phyloP scores from a whole-genome alignment of 2,329 filamentous ascomycete species.

The Ilyonectria robusta region DNA sequence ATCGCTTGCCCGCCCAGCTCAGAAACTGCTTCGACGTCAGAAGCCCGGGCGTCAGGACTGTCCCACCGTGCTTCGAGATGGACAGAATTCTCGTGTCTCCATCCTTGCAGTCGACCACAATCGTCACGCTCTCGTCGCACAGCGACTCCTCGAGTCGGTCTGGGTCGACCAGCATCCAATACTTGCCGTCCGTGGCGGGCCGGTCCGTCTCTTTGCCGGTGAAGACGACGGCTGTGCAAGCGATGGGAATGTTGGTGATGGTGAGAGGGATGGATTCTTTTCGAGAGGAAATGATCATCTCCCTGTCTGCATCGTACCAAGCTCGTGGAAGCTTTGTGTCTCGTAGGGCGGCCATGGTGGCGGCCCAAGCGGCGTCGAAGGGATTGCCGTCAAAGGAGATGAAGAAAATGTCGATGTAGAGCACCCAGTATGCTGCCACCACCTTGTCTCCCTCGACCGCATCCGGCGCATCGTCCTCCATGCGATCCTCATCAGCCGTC shows the following conservation, averaged over 20 bases:
- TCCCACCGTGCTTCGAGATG: slow-evolving; percentile 89
- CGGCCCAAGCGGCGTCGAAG: slow-evolving; percentile 92
- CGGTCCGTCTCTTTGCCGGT: slow-evolving; percentile 70
- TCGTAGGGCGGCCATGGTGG: slow-evolving; percentile 83
- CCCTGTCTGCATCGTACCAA: slow-evolving; percentile 86
- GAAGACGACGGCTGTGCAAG: slow-evolving; percentile 85
- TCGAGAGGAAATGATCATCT: slow-evolving; percentile 82
- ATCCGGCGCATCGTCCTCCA: slow-evolving; percentile 54
- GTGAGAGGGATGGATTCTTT: slow-evolving; percentile 68
- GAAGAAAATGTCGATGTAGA: slow-evolving; percentile 96
- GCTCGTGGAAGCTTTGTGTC: slow-evolving; percentile 85
- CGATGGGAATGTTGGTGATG: slow-evolving; percentile 78
- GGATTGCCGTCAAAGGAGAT: slow-evolving; percentile 93
- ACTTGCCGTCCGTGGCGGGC: slow-evolving; percentile 60
- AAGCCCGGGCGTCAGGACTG: slow-evolving; percentile 74
- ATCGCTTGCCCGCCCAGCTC: slow-evolving; percentile 52
- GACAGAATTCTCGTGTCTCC: slow-evolving; percentile 72
- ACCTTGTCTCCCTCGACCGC: slow-evolving; percentile 55
- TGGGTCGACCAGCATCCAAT: slow-evolving; percentile 89
- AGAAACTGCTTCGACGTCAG: slow-evolving; percentile 75
- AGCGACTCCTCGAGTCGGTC: slow-evolving; percentile 91
- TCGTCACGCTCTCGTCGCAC: slow-evolving; percentile 85
- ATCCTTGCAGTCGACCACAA: slow-evolving; percentile 79
- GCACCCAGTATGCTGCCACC: slow-evolving; percentile 92
- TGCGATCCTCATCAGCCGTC: slow-evolving; percentile 60